These are phyloP conservation scores for Aquilaria yunnanensis DNA, from an alignment of 345 rosid species.

Conservation along the genomic window DNA sequence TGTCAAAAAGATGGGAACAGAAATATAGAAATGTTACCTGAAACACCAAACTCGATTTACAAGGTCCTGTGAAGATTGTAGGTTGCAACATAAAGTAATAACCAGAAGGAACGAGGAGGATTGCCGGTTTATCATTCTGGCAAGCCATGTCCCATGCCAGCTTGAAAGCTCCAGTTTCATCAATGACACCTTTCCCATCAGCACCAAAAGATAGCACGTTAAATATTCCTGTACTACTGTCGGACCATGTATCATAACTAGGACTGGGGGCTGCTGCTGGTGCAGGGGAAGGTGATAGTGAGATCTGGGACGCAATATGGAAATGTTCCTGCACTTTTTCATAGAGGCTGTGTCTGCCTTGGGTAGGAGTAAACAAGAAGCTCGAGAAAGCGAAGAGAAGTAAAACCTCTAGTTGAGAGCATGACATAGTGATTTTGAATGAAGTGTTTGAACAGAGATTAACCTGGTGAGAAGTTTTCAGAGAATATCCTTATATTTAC, in stretches of 20 bases:
- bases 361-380: not conserved
- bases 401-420: not conserved
- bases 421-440: conserved; percentile 5
- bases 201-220: conserved; percentile 74
- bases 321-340: not conserved
- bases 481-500: too few relatives aligned
- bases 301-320: conserved; percentile 6
- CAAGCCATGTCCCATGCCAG: conserved; percentile 86
- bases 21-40: conserved; percentile 38
- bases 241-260: conserved; percentile 4
- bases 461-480: too few relatives aligned
- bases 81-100: conserved; percentile 67
- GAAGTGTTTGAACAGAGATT: not conserved
- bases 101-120: conserved; percentile 53
- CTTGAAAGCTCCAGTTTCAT: conserved; percentile 76
- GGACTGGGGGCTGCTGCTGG: conserved; percentile 9
- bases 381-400: conserved; percentile 4
- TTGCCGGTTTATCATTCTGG: conserved; percentile 13
- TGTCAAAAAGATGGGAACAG: too few relatives aligned
- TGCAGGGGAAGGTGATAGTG: conserved; percentile 14
- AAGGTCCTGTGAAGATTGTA: conserved; percentile 83
- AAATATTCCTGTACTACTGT: conserved; percentile 16
- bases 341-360: conserved; percentile 5
- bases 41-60: conserved; percentile 42
- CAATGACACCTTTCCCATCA: conserved; percentile 56